Evolutionary conservation across 2,329 filamentous ascomycete genomes (phyloP), one percentile per base, ranked within the genome.

Genomic region (Talaromyces islandicus): DNA sequence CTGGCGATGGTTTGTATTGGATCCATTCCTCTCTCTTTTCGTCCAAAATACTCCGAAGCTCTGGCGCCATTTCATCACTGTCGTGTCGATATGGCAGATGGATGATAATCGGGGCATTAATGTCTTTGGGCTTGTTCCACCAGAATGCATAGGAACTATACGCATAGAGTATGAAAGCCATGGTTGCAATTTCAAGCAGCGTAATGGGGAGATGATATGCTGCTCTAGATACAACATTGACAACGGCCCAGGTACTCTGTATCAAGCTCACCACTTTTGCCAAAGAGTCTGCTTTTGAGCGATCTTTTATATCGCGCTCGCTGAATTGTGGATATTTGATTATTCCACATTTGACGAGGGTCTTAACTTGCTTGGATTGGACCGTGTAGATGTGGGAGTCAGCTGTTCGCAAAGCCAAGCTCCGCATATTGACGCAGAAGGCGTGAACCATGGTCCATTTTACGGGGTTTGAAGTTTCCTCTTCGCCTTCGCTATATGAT

Each of bases 121-220:
- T 65, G 41, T 65, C 64, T 38, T 60, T 65, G 5, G 62, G 63
- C 29, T 64, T 65, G 14, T 62, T 54, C 64, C 63, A 64, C 63
- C 57, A 64, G 10, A 57, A 24, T 25, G n/a, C 9, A 54, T 65
- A 65, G 9, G 58, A 59, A 21, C 59, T 27, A 7, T 46, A 46
- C 17, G 60, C 63, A 57, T 58, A 62, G 6, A 29, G 21, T 25
- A 63, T 51, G 50, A 63, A 65, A 7, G 60, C 63, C 24, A 65
- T 29, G 5, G 61, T 64, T 19, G 61, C 53, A n/a, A 62, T 43
- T 32, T 65, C 64, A 12, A 65, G 46, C 3, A 60, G 54, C 11
- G 60, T 59, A 4, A 59, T 61, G 12, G 61, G 61, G 14, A 65
- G 43, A 21, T 55, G n/a, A 24, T 56, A 64, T 24, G 54, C 61